phyloP scores from a whole-genome alignment of 495 filamentous ascomycete species.

The Pseudevernia furfuracea region DNA sequence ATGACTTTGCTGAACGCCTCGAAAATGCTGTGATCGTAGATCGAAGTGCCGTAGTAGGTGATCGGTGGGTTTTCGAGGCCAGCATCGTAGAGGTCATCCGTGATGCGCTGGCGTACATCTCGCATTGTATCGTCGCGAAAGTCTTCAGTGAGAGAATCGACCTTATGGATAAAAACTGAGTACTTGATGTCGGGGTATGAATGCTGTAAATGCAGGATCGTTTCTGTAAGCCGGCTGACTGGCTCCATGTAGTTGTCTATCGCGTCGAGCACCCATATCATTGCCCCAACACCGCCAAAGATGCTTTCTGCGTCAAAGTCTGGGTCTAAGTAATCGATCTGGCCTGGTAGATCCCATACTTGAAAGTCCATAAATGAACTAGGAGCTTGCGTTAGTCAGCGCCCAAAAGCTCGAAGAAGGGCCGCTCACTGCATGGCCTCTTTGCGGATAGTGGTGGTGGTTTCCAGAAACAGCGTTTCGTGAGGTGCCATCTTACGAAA shows the following conservation, averaged over 20 bases:
- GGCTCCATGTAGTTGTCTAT: conserved; percentile 95
- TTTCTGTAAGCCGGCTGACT: conserved; percentile 74
- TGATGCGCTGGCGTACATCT: conserved; percentile 92
- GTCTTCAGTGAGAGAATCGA: conserved; percentile 89
- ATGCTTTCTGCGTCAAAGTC: conserved; percentile 84
- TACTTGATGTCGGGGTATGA: conserved; percentile 88
- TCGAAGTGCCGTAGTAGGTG: conserved; percentile 87
- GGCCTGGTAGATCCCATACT: conserved; percentile 93
- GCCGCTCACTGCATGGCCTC: conserved; percentile 74
- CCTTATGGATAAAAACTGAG: conserved; percentile 97
- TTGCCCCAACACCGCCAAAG: conserved; percentile 83
- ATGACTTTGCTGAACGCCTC: conserved; percentile 98
- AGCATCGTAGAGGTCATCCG: conserved; percentile 87
- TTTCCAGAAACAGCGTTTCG: conserved; percentile 91
- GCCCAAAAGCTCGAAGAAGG: too few relatives aligned
- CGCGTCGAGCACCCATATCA: conserved; percentile 98
- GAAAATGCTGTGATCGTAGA: conserved; percentile 97
- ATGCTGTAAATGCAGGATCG: conserved; percentile 78
- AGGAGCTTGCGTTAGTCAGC: background rate
- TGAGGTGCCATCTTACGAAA: conserved; percentile 94
- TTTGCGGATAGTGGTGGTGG: conserved; percentile 85
- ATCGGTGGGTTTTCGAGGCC: conserved; percentile 89
- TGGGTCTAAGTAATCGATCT: conserved; percentile 80
- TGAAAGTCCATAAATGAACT: conserved; percentile 99
- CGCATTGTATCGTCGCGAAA: conserved; percentile 89